phyloP scores from a whole-genome alignment of 148 eudicot species.

The Amaranthus palmeri region DNA sequence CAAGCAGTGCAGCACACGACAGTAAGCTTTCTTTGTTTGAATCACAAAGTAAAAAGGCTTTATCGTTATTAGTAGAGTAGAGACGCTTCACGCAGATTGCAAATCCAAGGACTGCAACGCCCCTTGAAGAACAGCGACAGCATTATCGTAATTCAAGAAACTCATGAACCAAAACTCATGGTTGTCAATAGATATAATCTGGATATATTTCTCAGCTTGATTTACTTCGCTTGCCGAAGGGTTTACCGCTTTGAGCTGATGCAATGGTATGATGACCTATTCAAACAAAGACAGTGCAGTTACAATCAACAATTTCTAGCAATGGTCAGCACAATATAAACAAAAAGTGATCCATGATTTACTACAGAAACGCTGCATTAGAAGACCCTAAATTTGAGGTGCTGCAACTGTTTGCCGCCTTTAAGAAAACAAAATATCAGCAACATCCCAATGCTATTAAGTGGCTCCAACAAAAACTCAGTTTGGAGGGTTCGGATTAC shows the following conservation, averaged over 20 bases:
- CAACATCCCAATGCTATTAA: too few species aligned
- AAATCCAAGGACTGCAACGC: slow-evolving; percentile 36
- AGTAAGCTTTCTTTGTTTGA: slow-evolving; percentile 5
- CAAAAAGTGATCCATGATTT: background rate
- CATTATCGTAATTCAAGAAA: slow-evolving; percentile 63
- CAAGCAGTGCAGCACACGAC: slow-evolving; percentile 3
- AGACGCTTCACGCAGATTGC: slow-evolving; percentile 39
- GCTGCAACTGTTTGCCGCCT: too few species aligned
- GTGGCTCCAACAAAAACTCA: too few species aligned
- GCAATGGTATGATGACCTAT: slow-evolving; percentile 83
- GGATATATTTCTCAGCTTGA: slow-evolving; percentile 75
- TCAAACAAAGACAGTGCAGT: background rate
- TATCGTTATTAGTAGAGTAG: background rate
- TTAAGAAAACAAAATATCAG: too few species aligned
- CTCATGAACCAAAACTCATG: slow-evolving; percentile 99
- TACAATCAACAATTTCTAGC: background rate
- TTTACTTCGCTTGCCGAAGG: slow-evolving; percentile 68
- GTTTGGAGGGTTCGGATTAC: too few species aligned
- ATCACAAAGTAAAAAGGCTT: background rate
- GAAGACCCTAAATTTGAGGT: too few species aligned
- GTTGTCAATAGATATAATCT: slow-evolving; percentile 77
- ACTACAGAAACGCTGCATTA: too few species aligned
- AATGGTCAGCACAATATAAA: background rate
- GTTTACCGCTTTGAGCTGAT: slow-evolving; percentile 77
- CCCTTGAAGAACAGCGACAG: slow-evolving; percentile 49